Base-by-base conservation (phyloP, 495 filamentous ascomycete species). In the Lophium mytilinum region DNA sequence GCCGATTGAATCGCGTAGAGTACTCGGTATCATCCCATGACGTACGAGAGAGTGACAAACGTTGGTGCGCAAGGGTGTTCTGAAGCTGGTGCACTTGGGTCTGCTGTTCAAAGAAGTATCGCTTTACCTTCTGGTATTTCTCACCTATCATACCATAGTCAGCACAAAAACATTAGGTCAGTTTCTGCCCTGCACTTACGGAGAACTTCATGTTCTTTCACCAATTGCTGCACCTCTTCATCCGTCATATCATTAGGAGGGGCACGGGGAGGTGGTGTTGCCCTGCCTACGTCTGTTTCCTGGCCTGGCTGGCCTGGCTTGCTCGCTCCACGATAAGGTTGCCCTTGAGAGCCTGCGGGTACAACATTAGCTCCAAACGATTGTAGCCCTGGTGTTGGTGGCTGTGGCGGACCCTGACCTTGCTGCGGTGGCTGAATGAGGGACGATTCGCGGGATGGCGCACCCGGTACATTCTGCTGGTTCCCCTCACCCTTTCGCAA, bases 51-150 rank as follows among this genome's bases (percentile, higher is more conserved):
- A 92, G 87, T 12, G 92, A 89, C 68, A 98, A 85, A 51, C 93
- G 83, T 70, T 97, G 94, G 69, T 96, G 89, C 36, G 94, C 93
- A 45, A 98, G 82, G 4, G 89, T 92, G 68, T 98, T 97, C 71
- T 98, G 93, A 10, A 98, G 81, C 65, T 90, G 86, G 68, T 96
- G 89, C 10, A 98, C 89, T 68, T 97, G 92, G 46, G 85, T 76
- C 66, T 94, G 91, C 63, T 90, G 90, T 55, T 98, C 93, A 68
- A 97, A 98, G 68, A 96, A 98, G 60, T 95, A 86, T 35, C 88
- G 82, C 75, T 98, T 98, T 50, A 98, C 93, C 69, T 96, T 96
- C 72, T 89, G 89, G 68, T 98, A 98, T 75, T 98, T 98, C 60
- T 80, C 82, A 68, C 89, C 91, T 96, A 66, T 41, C 21, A 24